Evolutionary conservation across 2,329 filamentous ascomycete genomes (phyloP).

Genomic region (Cercospora beticola): DNA sequence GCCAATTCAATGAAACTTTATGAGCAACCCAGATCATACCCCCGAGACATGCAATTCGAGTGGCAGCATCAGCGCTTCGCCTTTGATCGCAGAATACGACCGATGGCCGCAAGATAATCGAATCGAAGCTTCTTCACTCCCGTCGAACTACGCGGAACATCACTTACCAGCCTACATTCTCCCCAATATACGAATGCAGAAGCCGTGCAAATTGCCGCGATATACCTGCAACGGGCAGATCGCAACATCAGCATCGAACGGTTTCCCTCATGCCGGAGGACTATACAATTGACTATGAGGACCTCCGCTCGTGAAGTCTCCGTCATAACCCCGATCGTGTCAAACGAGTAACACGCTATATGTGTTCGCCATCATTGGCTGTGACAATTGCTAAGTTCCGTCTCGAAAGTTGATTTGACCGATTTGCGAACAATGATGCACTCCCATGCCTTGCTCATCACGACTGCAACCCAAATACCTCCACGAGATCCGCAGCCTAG

Average conservation of each 20-base stretch:
- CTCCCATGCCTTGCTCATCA: neutral
- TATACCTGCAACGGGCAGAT: neutral
- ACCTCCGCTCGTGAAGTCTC: neutral
- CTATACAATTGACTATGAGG: neutral
- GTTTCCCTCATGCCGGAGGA: neutral
- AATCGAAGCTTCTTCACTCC: neutral
- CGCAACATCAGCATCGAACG: neutral
- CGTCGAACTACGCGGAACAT: neutral
- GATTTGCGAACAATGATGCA: neutral
- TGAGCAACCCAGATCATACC: conserved; percentile 4
- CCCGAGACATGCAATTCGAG: neutral
- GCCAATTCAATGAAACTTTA: conserved; percentile 19
- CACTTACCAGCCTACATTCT: neutral
- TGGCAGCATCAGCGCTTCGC: neutral
- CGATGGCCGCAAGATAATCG: neutral
- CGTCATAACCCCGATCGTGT: neutral
- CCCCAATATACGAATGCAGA: neutral
- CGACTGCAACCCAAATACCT: neutral
- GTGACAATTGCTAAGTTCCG: neutral
- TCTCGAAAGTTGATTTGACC: neutral
- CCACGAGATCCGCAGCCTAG: neutral
- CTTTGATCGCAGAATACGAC: neutral
- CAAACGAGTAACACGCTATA: neutral
- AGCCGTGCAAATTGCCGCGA: neutral
- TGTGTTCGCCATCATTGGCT: neutral